Percentiles rank a stretch among this genome's conserved stretches.
phyloP scores from a whole-genome alignment of 2,329 filamentous ascomycete species.

The Capronia epimyces region DNA sequence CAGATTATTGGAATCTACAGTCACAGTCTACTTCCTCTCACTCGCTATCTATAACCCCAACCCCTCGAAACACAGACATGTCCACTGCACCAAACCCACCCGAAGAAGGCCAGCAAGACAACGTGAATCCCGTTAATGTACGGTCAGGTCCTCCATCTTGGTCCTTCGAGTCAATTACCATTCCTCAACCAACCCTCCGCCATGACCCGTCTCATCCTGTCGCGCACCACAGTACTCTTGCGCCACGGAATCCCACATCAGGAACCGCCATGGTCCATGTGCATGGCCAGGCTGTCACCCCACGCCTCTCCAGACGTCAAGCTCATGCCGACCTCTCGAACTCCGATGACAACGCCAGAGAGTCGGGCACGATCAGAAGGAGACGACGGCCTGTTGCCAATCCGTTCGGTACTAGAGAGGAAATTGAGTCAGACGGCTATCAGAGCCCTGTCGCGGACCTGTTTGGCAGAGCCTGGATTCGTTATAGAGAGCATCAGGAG shows the following conservation, averaged over 20 bases:
- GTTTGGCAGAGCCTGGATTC: slow-evolving; percentile 25
- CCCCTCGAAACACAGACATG: not conserved
- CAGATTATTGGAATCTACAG: slow-evolving; percentile 24
- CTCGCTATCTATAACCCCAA: slow-evolving; percentile 5
- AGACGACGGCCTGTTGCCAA: slow-evolving; percentile 11
- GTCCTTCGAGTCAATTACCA: slow-evolving; percentile 6
- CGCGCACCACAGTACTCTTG: not conserved
- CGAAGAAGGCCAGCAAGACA: not conserved
- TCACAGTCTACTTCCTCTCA: slow-evolving; percentile 6
- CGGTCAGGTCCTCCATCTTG: not conserved
- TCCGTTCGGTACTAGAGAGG: slow-evolving; percentile 27
- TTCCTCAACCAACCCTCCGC: not conserved
- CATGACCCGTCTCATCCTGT: not conserved
- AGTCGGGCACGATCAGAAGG: not conserved
- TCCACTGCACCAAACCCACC: not conserved
- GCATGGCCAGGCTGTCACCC: not conserved
- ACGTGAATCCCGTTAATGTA: slow-evolving; percentile 2
- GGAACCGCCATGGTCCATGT: not conserved
- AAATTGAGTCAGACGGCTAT: slow-evolving; percentile 26
- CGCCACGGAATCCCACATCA: not conserved
- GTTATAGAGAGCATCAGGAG: slow-evolving; percentile 26
- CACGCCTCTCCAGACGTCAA: not conserved
- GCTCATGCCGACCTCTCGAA: not conserved
- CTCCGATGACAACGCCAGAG: not conserved
- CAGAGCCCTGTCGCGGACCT: slow-evolving; percentile 24